Base-by-base conservation (phyloP, 2,329 filamentous ascomycete genomes). In the Aspergillus calidoustus region DNA sequence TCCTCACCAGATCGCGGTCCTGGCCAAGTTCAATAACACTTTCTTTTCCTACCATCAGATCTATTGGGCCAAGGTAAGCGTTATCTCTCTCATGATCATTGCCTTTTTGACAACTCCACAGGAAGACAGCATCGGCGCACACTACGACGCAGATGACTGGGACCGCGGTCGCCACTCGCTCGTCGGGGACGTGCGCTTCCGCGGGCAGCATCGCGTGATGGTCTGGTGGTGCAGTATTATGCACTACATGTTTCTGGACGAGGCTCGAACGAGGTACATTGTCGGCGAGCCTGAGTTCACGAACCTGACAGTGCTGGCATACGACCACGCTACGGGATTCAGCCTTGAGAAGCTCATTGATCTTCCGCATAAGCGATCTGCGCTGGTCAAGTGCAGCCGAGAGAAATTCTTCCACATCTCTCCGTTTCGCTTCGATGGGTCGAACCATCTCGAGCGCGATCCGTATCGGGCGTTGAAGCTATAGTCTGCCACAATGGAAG, bases 1-100 rank as follows among this genome's bases (percentile, higher is more conserved):
- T 73, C 86, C 89, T 28, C 90, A 93, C 75, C 86, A 89, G 64
- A 79, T 92, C 56, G 86, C 88, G 25, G 80, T 93, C 51, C 80
- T 93, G 59, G 91, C 87, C 11, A 84, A 84, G 43, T 93, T 91
- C 74, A 85, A 93, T 60, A 88, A 89, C 41, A 83, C 82, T 2
- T 85, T 81, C 60, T 93, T 93, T 74, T 88, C 89, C 0, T 93
- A 93, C 74, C 92, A 91, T 72, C 91, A 93, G 75, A 81, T 92
- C 4, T 93, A 92, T 76, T 93, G 89, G 89, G 88, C 87, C 50
- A 87, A 87, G 80, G 84, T 85, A 77, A 64, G 75, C 28, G 9
- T 0, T 11, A 47, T 22, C 17, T 1, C 6, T 9, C 23, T 4
- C 28, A 2, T 15, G 4, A 13, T n/a, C 15, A 1, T 48, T 23